These are phyloP conservation scores for Licmophora abbreviata DNA, from an alignment of 108 stramenopile species.

Conservation along the genomic window DNA sequence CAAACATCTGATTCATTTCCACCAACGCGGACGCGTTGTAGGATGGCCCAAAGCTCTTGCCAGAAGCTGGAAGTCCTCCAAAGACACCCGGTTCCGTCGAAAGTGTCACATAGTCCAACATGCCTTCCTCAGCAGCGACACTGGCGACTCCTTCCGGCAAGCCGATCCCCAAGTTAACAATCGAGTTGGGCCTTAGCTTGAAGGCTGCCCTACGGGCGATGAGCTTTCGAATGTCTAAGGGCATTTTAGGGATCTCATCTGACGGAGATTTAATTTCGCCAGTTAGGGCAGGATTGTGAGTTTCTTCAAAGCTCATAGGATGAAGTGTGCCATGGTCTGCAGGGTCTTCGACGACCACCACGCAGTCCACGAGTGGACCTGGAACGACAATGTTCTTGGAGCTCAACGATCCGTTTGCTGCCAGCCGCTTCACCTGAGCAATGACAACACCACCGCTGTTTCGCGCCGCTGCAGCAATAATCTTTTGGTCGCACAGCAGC, in stretches of 20 bases:
- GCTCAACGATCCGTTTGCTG: conserved; percentile 43
- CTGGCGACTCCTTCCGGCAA: conserved; percentile 70
- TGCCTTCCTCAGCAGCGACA: conserved; percentile 73
- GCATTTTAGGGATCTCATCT: conserved; percentile 35
- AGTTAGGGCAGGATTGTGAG: conserved; percentile 39
- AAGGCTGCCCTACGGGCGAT: conserved; percentile 69
- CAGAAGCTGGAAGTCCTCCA: conserved; percentile 65
- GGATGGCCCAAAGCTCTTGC: conserved; percentile 67
- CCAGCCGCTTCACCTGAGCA: conserved; percentile 71
- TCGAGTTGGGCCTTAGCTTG: conserved; percentile 38
- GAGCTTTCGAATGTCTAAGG: conserved; percentile 49
- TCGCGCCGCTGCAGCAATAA: conserved; percentile 57
- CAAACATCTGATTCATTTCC: conserved; percentile 77
- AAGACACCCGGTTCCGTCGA: conserved; percentile 71
- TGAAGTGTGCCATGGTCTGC: conserved; percentile 53
- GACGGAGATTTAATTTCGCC: conserved; percentile 46
- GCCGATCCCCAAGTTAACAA: conserved; percentile 78
- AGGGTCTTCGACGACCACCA: conserved; percentile 63
- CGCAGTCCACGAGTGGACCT: conserved; percentile 68
- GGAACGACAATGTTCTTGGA: conserved; percentile 56
- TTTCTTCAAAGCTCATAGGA: conserved; percentile 54
- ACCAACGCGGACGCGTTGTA: conserved; percentile 56
- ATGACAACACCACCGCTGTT: conserved; percentile 69
- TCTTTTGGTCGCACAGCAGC: conserved; percentile 55
- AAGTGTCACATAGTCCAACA: conserved; percentile 48